Conservation (phyloP, 2,329 filamentous ascomycete species). For the Thelonectria blattea region DNA sequence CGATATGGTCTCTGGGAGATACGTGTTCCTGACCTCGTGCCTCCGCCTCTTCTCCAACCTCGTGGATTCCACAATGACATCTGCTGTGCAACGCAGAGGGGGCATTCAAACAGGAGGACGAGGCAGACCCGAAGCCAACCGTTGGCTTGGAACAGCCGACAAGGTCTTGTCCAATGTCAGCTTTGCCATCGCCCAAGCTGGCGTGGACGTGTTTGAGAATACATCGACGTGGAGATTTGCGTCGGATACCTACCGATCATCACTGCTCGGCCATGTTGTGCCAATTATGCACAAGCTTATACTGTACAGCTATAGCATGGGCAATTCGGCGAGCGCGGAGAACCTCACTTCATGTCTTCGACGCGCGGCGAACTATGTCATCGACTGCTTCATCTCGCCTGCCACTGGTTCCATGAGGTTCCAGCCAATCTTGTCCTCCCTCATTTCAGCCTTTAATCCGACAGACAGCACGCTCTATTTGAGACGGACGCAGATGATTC, state of each 20-base stretch:
- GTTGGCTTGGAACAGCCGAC: constrained; percentile 77
- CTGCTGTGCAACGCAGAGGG: constrained; percentile 70
- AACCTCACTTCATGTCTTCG: constrained; percentile 67
- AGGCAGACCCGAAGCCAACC: constrained; percentile 54
- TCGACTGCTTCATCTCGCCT: constrained; percentile 76
- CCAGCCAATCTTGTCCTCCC: constrained; percentile 75
- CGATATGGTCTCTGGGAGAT: constrained; percentile 78
- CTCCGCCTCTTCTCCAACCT: constrained; percentile 76
- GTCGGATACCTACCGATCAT: constrained; percentile 68
- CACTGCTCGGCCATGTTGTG: constrained; percentile 72
- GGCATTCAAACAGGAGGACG: constrained; percentile 56
- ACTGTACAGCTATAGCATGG: constrained; percentile 75
- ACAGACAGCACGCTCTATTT: constrained; percentile 68
- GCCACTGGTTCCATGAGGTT: constrained; percentile 75
- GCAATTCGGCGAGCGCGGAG: constrained; percentile 58
- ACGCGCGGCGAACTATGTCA: constrained; percentile 75
- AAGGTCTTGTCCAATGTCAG: constrained; percentile 76
- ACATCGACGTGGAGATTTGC: constrained; percentile 85
- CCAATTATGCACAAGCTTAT: constrained; percentile 75
- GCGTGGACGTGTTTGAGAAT: constrained; percentile 86
- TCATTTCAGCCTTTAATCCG: constrained; percentile 56
- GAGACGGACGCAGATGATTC: constrained; percentile 59
- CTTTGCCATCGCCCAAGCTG: constrained; percentile 73
- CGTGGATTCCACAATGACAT: constrained; percentile 75
- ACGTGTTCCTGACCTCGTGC: constrained; percentile 77